Evolutionary conservation across 371 early-diverging fungal species (phyloP), one percentile per base, ranked within the genome.

Genomic region (Dipsacomyces acuminosporus): DNA sequence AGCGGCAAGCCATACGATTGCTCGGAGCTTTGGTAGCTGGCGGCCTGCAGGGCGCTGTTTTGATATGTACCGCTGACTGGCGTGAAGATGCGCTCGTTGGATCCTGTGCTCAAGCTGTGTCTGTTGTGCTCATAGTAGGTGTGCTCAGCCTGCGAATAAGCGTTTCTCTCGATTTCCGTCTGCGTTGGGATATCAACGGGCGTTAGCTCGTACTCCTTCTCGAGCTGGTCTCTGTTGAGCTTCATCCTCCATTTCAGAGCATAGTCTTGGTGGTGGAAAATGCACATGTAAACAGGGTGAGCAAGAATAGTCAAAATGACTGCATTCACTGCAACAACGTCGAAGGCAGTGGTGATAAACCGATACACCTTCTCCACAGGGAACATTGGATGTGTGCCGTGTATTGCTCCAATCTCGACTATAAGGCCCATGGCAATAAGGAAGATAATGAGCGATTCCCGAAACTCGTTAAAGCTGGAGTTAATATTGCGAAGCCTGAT

Each of bases 401-500:
- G 56, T 33, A 41, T 62, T 19, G 62, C 44, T 1, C 54, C 26
- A 1, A 63, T 53, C 33, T 67, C 67, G 2, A 50, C 36, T 8
- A 67, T 50, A 1, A 53, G 41, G 8, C 33, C 30, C 2, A 67
- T 61, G 21, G 57, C 57, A 23, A 67, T 45, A 9, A 43, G 35
- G 30, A 67, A 67, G 17, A 67, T 46, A 2, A 54, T 55, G 9
- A 65, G 42, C 21, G 66, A 61, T 46, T 65, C 58, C 46, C 22
- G 40, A 36, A 61, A 67, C 50, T 67, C 67, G 35, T 67, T 67
- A 41, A 67, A 67, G 24, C 62, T 65, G 24, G 66, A 65, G 52
- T 71, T 61, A n/a, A 71, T 71, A 25, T 71, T 71, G 50, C 71
- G 71, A 54, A 71, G 55, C 11, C 66, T 44, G 54, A 48, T 61